Percentiles rank a stretch among this genome's conserved stretches.
Evolutionary conservation across 805 yeast species (phyloP).

Genomic region (Saccharomycopsis malanga): DNA sequence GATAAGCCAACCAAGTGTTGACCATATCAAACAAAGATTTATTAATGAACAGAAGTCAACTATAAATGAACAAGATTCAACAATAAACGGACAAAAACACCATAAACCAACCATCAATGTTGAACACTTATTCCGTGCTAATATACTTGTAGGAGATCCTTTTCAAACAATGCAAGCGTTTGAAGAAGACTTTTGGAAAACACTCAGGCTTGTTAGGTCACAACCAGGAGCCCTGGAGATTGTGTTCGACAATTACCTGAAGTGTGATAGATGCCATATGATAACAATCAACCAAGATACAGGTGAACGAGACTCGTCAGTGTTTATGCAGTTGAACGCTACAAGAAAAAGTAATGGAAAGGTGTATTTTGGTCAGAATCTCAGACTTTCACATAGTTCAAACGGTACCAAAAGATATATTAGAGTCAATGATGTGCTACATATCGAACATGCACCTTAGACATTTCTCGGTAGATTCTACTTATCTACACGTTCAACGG

Average conservation of each 20-base stretch:
- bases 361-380: constrained; percentile 34
- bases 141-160: constrained; percentile 27
- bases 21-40: not conserved
- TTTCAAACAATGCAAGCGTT: constrained; percentile 24
- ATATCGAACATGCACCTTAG: too few relatives aligned
- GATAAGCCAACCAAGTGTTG: constrained; percentile 29
- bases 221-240: constrained; percentile 4
- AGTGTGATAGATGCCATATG: constrained; percentile 40
- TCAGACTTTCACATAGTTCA: constrained; percentile 21
- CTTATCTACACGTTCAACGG: too few relatives aligned
- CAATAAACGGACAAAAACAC: constrained; percentile 17
- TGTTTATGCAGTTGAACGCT: constrained; percentile 31
- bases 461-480: too few relatives aligned
- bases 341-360: constrained; percentile 32
- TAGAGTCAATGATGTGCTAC: not conserved
- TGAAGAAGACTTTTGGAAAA: constrained; percentile 35
- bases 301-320: constrained; percentile 30
- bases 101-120: constrained; percentile 11
- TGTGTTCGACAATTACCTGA: constrained; percentile 24
- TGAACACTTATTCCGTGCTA: constrained; percentile 31
- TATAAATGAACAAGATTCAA: too few relatives aligned
- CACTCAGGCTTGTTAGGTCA: constrained; percentile 13
- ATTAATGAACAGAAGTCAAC: not conserved
- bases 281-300: constrained; percentile 33
- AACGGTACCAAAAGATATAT: not conserved